Base-by-base conservation (phyloP, 2,329 filamentous ascomycete genomes). In the Fusarium continuum region DNA sequence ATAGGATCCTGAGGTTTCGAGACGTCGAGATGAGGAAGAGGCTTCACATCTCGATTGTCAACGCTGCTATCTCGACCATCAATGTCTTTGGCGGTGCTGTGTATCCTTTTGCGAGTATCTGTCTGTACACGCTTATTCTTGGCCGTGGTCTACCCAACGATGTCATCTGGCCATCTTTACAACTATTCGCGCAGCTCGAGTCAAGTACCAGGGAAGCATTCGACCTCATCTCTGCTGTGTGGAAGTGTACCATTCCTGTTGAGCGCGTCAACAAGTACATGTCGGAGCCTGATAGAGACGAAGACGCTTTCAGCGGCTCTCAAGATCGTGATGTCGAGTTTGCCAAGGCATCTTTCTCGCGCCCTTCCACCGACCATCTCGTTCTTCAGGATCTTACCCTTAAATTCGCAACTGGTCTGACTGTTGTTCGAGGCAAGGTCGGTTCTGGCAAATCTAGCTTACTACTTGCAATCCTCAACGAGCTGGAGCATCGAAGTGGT, bases 231-330 rank as follows among this genome's bases (percentile, higher is more conserved):
- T 92, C 90, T 0, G 85, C 89, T 0, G 77, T 94, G 5, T 83
- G 96, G 64, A 96, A 96, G 69, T 91, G 92, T 0, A 88, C 85
- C n/a, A 89, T 97, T 16, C 90, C 93, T 0, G 86, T 96, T 61
- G 86, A 85, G 8, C 88, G 93, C 64, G 92, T 97, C 17, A 91
- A 96, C 69, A 83, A 85, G 19, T 97, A 96, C 77, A 96, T 97
- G 91, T 79, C 81, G 1, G 93, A 97, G 74, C 91, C 91, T 0
- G 87, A 97, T 70, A 92, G 92, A 67, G 84, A 86, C 25, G 81
- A 84, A 23, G 74, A 75, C 4, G 77, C 79, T 5, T 69, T 76
- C 5, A 72, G 73, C 8, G 75, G 80, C 4, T 54, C 53, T 11
- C 63, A 61, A 39, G 74, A 62, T 7, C 67, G 53, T 9, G 77